phyloP scores from a whole-genome alignment of 345 rosid genomes.

The Corchorus olitorius region DNA sequence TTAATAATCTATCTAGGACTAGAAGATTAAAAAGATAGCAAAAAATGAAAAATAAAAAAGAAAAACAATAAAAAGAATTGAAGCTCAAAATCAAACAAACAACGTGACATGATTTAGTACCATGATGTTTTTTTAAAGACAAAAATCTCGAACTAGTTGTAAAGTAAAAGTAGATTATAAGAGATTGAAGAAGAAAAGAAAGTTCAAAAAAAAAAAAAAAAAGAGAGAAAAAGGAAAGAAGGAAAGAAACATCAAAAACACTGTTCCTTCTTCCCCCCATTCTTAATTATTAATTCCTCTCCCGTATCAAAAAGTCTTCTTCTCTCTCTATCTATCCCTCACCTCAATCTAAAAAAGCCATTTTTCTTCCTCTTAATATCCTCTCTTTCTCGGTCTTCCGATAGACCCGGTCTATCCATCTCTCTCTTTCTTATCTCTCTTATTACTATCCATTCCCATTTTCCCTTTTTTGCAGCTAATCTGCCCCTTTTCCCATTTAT shows the following conservation, averaged over 20 bases:
- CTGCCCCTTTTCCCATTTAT: neutral
- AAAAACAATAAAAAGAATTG: neutral
- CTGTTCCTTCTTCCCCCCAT: neutral
- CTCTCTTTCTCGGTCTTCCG: conserved; percentile 13
- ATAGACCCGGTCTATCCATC: conserved; percentile 32
- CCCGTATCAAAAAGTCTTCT: neutral
- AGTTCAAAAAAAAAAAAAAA: neutral
- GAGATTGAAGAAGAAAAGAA: no score
- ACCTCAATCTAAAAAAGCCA: conserved; percentile 5
- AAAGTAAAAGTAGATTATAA: neutral
- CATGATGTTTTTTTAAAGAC: neutral
- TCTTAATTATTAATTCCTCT: neutral
- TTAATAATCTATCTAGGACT: no score
- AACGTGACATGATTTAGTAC: neutral
- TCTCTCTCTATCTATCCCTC: conserved; percentile 2
- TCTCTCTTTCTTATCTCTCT: neutral
- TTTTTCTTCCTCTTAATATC: neutral
- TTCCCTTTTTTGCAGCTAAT: conserved; percentile 8
- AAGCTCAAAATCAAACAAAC: neutral
- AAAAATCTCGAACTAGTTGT: conserved; percentile 2
- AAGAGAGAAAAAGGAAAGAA: neutral
- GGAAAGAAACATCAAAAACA: neutral
- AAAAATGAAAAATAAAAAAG: neutral
- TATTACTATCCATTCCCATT: neutral
- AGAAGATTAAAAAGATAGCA: neutral